A percentile compares a stretch with the other conserved stretches of the same genome.
These are phyloP conservation scores for Oryza rufipogon DNA, from an alignment of 176 grass and related monocot genomes.

Conservation along the genomic window DNA sequence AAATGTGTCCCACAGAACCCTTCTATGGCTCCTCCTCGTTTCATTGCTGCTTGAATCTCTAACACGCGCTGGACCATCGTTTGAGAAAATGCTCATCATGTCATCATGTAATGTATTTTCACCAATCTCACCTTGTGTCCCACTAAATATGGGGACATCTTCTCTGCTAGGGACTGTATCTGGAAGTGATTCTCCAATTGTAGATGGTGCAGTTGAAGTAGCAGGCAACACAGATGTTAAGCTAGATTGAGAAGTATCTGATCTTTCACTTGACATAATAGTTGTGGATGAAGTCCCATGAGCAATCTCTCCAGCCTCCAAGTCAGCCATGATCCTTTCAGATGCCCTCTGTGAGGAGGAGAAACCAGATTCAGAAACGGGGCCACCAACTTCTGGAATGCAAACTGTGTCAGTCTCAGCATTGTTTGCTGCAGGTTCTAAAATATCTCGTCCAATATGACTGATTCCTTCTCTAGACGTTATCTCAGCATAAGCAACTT, in stretches of 20 bases:
- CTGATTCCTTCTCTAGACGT: constrained; percentile 50
- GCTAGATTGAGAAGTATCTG: constrained; percentile 52
- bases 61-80: constrained; percentile 35
- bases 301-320: constrained; percentile 45
- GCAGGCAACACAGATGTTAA: constrained; percentile 42
- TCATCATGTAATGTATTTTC: constrained; percentile 79
- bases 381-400: constrained; percentile 43
- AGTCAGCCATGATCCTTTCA: constrained; percentile 44
- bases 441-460: constrained; percentile 43
- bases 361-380: constrained; percentile 36
- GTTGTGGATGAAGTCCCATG: constrained; percentile 33
- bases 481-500: constrained; percentile 38
- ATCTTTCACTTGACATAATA: constrained; percentile 57
- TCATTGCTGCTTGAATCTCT: constrained; percentile 51
- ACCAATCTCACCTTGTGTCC: constrained; percentile 44
- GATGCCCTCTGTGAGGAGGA: constrained; percentile 36
- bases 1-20: constrained; percentile 84
- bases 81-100: constrained; percentile 66
- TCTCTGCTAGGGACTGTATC: constrained; percentile 41
- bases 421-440: constrained; percentile 34
- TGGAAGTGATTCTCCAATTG: constrained; percentile 41
- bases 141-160: constrained; percentile 48
- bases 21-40: constrained; percentile 70
- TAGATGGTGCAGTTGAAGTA: constrained; percentile 48
- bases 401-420: constrained; percentile 10